These are phyloP conservation scores for Yarrowia divulgata DNA, from an alignment of 805 yeast species.

Conservation along the genomic window DNA sequence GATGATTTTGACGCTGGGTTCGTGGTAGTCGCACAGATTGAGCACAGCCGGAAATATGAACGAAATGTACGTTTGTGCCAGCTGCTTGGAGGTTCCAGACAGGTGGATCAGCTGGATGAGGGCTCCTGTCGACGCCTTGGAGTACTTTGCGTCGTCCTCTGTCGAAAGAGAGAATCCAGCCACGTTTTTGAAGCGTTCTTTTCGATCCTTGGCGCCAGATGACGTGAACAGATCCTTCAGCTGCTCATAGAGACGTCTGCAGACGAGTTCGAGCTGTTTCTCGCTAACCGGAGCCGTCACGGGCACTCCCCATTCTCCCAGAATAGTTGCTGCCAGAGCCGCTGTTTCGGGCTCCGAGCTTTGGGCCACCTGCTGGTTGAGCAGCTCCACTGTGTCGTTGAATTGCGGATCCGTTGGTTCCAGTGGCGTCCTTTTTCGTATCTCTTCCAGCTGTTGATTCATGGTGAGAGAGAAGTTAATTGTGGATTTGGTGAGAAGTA, in stretches of 20 bases:
- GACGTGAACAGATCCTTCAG: constrained; percentile 13
- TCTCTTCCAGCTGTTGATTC: not conserved
- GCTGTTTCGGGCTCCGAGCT: constrained; percentile 7
- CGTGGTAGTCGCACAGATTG: constrained; percentile 47
- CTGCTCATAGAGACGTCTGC: constrained; percentile 9
- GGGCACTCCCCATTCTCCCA: constrained; percentile 13
- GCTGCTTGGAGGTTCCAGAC: constrained; percentile 19
- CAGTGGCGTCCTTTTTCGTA: not conserved
- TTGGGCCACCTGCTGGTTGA: not conserved
- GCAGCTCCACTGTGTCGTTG: not conserved
- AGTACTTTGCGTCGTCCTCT: constrained; percentile 17
- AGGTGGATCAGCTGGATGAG: constrained; percentile 28
- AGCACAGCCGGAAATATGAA: constrained; percentile 48
- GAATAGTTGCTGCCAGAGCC: constrained; percentile 5
- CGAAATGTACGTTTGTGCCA: constrained; percentile 46
- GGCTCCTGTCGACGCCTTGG: constrained; percentile 16
- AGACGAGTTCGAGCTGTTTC: not conserved
- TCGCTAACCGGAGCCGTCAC: not conserved
- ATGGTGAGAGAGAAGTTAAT: not conserved
- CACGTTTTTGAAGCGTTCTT: constrained; percentile 20
- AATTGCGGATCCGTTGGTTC: not conserved
- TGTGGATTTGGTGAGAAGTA: not conserved
- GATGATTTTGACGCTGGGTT: constrained; percentile 43
- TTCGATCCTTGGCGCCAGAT: not conserved
- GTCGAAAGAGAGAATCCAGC: constrained; percentile 19